A percentile compares a stretch with the other conserved stretches of the same genome.
Evolutionary conservation across 192 early-diverging fungal genomes (phyloP).

Genomic region (Podila epicladia): DNA sequence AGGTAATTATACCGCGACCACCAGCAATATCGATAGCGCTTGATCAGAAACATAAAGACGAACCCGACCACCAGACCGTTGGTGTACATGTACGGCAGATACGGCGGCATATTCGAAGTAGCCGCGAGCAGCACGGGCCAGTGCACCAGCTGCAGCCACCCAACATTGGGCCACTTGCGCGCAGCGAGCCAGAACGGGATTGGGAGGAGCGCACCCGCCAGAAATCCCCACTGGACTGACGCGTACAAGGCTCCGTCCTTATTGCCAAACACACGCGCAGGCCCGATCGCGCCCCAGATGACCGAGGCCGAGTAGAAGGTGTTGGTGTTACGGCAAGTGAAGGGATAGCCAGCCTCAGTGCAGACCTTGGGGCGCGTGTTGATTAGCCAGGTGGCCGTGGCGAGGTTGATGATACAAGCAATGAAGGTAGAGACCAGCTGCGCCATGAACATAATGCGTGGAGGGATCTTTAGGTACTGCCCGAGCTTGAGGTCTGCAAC

Average conservation of each 20-base stretch:
- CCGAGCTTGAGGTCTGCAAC: slow-evolving; percentile 75
- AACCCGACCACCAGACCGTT: slow-evolving; percentile 56
- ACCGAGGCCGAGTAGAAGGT: slow-evolving; percentile 69
- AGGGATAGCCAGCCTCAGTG: slow-evolving; percentile 44
- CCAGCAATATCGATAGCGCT: slow-evolving; percentile 55
- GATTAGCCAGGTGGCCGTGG: slow-evolving; percentile 51
- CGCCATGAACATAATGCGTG: slow-evolving; percentile 62
- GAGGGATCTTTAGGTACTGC: slow-evolving; percentile 76
- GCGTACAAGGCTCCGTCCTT: slow-evolving; percentile 22
- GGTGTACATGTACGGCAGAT: slow-evolving; percentile 52
- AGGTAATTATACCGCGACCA: slow-evolving; percentile 73
- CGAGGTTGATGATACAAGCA: slow-evolving; percentile 59
- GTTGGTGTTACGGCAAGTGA: slow-evolving; percentile 51
- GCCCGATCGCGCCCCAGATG: slow-evolving; percentile 80
- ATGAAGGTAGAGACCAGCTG: slow-evolving; percentile 67
- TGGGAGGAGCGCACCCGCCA: not conserved
- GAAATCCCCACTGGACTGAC: not conserved
- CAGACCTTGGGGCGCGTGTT: slow-evolving; percentile 49
- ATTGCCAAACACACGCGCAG: slow-evolving; percentile 63
- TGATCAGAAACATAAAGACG: slow-evolving; percentile 57
- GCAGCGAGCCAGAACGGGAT: slow-evolving; percentile 18
- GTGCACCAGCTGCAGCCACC: slow-evolving; percentile 55
- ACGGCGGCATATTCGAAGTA: slow-evolving; percentile 59
- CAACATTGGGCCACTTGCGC: slow-evolving; percentile 55
- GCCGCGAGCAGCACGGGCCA: slow-evolving; percentile 61